Base-by-base conservation (phyloP, 306 rosid species). In the Citrullus amarus region DNA sequence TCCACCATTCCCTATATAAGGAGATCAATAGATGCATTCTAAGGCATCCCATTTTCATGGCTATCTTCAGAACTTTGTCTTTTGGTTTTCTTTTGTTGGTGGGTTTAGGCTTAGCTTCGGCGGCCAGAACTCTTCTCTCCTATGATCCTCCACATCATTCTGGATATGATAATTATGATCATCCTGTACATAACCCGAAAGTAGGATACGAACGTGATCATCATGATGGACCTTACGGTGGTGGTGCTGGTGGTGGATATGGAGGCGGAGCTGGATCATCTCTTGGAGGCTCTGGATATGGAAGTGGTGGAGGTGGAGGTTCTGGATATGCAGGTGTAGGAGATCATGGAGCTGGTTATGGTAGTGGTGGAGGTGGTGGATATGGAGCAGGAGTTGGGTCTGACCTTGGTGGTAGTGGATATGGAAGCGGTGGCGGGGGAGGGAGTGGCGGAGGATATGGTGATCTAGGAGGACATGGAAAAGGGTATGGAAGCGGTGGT, bases 21-120 rank as follows among this genome's bases (percentile, higher is more conserved):
- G 51, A 84, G 51, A 8, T 36, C 70, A 14, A 57, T 81, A 71
- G 71, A 66, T 80, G 34, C 83, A 69, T 62, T 79, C 75, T 67
- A 61, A 41, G 60, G 22, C 89, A 84, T 68, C 22, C 68, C 51
- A 34, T 38, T 0, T 80, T 66, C 79, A 93, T 93, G 97, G 88
- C 90, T 79, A 79, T 54, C 53, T 77, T 75, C 54, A 87, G n/a
- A 78, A 43, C 82, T 84, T 69, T 80, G 0, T n/a, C 20, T 73
- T 54, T 86, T 80, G 63, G 79, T 78, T 68, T 93, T 84, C 75
- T 90, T 48, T 70, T 87, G 15, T 71, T 89, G 2, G 53, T 93
- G 71, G 78, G 87, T 79, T 50, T 90, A 4, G 90, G 92, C 8
- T 20, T 87, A 54, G 87, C 92, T 79, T 90, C 93, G 17, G 96